Base-by-base conservation (phyloP, 2,329 filamentous ascomycete genomes). In the Aspergillus pseudoterreus region DNA sequence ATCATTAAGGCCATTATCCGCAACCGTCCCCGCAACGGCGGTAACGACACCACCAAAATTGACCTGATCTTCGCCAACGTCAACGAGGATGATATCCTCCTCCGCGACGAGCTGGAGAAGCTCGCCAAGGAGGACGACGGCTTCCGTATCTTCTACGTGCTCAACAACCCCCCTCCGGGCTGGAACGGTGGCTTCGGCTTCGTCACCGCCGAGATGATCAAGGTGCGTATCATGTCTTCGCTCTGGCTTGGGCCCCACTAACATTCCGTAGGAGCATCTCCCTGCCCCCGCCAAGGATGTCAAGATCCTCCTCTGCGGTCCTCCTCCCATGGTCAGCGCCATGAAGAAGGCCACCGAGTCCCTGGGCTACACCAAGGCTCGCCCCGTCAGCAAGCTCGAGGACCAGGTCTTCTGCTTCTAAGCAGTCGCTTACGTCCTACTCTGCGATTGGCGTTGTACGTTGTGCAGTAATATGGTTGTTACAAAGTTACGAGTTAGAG, bases 401-500 rank as follows among this genome's bases (percentile, higher is more conserved):
- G 94, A 99, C 73, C 94, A 97, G 75, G 90, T 99, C 62, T 99
- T 99, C 78, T 91, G 90, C 68, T 99, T 99, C 76, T 91, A 88
- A 75, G 50, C 39, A 19, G 24, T 10, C 2, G 15, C n/a, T n/a
- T 17, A 6, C 65, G 44, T 33, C 12, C 19, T 19, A 35, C n/a
- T 11, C 12, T 27, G 42, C 14, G 17, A 17, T 22, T 42, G 17
- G 6, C 39, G 19, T 15, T 42, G 39, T 10, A 42, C n/a, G 6
- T 22, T 19, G 19, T 17, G 19, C 15, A 19, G 15, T n/a, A 10
- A 1, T 19, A 8, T 42, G 15, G n/a, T 22, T 21, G 19, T 12
- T 42, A 17, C 11, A 42, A 17, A 12, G 17, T 41, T 12, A 42
- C 19, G 39, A 42, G 39, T 4, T 17, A 42, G 19, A 41, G 17